Conservation (phyloP, 352 stramenopile species). For the Phytophthora idaei region DNA sequence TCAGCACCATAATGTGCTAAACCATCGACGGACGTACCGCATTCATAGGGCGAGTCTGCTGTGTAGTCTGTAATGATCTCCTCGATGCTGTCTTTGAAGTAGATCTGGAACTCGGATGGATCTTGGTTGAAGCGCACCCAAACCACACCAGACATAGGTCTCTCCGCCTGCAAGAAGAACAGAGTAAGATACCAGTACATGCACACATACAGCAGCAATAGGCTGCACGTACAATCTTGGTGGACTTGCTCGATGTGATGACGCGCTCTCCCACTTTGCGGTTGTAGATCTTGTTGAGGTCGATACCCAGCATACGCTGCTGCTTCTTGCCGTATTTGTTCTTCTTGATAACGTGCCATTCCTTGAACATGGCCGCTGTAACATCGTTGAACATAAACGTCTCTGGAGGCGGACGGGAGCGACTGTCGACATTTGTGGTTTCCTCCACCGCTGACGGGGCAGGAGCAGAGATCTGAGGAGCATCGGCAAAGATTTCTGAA, state of each 20-base stretch:
- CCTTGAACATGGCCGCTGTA: constrained; percentile 90
- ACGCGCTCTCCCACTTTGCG: constrained; percentile 89
- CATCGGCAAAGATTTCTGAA: constrained; percentile 86
- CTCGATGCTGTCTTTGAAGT: constrained; percentile 89
- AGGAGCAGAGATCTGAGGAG: constrained; percentile 72
- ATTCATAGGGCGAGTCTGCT: constrained; percentile 90
- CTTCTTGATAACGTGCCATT: constrained; percentile 92
- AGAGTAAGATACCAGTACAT: constrained; percentile 5
- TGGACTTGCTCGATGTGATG: constrained; percentile 89
- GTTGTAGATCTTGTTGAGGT: constrained; percentile 92
- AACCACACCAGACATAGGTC: constrained; percentile 84
- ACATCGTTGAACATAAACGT: constrained; percentile 94
- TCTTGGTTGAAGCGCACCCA: constrained; percentile 89
- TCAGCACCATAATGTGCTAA: too few relatives aligned
- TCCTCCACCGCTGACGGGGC: constrained; percentile 74
- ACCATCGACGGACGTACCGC: constrained; percentile 51
- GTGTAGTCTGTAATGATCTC: constrained; percentile 91
- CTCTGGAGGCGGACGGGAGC: constrained; percentile 73
- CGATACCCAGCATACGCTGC: constrained; percentile 87
- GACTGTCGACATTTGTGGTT: constrained; percentile 65
- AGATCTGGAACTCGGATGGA: constrained; percentile 88
- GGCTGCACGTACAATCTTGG: constrained; percentile 80
- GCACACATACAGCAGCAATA: constrained; percentile 4
- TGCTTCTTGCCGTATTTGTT: constrained; percentile 92
- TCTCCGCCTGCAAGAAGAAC: constrained; percentile 58